These are phyloP conservation scores for Paracoccidioides lutzii DNA, from an alignment of 2,329 filamentous ascomycete genomes.

Conservation along the genomic window DNA sequence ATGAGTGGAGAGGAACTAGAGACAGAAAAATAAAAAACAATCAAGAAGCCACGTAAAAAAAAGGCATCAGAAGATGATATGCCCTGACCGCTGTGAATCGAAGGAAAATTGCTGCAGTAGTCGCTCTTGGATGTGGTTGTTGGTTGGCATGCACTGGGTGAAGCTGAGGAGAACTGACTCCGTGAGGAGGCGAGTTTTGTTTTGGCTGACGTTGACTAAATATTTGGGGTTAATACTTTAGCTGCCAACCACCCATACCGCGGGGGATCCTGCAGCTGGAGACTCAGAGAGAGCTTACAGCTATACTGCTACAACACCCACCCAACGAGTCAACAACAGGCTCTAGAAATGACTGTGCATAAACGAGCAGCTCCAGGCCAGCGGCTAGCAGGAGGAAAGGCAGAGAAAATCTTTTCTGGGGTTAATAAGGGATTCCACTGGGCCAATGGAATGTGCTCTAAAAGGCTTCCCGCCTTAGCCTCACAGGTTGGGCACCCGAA, in stretches of 20 bases:
- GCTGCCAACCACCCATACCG: neutral
- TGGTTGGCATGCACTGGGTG: neutral
- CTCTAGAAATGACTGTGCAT: neutral
- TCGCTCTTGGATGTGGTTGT: neutral
- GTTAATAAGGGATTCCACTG: neutral
- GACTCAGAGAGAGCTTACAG: neutral
- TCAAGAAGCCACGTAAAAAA: neutral
- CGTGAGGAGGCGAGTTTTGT: neutral
- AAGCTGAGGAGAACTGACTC: neutral
- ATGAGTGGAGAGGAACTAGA: neutral
- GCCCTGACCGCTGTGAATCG: neutral
- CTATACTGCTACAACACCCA: neutral
- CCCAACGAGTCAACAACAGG: neutral
- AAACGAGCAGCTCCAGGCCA: neutral
- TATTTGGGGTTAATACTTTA: neutral
- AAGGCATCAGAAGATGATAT: neutral
- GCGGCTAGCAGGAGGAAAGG: neutral
- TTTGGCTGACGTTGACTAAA: neutral
- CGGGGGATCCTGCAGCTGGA: neutral
- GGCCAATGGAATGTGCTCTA: constrained; percentile 13
- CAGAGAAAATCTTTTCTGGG: neutral
- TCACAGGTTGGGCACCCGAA: constrained; percentile 26
- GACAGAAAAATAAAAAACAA: neutral
- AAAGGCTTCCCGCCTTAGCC: constrained; percentile 20
- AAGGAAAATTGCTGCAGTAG: neutral